phyloP scores from a whole-genome alignment of 2,329 filamentous ascomycete species.

The Sclerotinia spermophila region DNA sequence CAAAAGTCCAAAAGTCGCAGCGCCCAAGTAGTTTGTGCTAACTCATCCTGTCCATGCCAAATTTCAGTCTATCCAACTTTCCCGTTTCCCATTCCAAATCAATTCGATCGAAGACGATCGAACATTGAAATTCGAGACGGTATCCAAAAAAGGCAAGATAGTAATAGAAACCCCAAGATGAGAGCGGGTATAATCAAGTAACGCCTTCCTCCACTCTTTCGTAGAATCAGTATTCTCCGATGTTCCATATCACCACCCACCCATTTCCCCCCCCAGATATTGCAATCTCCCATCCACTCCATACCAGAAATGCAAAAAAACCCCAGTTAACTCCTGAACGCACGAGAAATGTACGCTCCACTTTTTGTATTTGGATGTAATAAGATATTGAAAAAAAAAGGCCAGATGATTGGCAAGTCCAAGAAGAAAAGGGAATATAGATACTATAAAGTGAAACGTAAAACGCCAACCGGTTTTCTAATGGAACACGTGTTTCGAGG shows the following conservation, averaged over 20 bases:
- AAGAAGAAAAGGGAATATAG: background rate
- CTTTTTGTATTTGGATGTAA: conserved; percentile 1
- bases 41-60: conserved; percentile 1
- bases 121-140: background rate
- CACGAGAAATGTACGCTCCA: conserved; percentile 12
- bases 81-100: background rate
- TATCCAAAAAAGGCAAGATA: background rate
- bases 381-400: background rate
- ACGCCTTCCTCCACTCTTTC: conserved; percentile 10
- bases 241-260: conserved; percentile 1
- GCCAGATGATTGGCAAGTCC: background rate
- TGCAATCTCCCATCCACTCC: background rate
- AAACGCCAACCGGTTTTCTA: conserved; percentile 8
- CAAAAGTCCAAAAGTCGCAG: conserved; percentile 4
- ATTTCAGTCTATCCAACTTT: background rate
- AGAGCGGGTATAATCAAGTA: conserved; percentile 13
- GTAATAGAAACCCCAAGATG: conserved; percentile 9
- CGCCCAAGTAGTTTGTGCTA: conserved; percentile 6
- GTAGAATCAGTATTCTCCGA: conserved; percentile 10
- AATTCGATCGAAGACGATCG: background rate
- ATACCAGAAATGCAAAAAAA: conserved; percentile 7
- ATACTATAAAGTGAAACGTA: background rate
- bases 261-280: background rate
- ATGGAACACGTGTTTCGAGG: conserved; percentile 1
- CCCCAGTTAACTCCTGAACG: conserved; percentile 3